Percentiles rank a stretch among this genome's conserved stretches.
Evolutionary conservation across 1,139 yeast genomes (phyloP).

Genomic region (Komagataea norvegica): DNA sequence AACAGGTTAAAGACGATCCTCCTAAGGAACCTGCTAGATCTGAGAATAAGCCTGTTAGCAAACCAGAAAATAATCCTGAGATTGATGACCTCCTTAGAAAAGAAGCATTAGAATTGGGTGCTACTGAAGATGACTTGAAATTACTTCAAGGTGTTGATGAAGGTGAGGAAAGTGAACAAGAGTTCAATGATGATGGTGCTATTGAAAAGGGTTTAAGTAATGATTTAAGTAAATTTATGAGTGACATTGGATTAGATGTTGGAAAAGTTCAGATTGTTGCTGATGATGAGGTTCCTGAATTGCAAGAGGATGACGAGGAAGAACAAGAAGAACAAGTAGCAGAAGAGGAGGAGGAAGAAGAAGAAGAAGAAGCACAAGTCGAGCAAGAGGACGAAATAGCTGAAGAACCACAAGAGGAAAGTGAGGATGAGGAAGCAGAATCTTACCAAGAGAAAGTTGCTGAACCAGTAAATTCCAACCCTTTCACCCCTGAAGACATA

Average conservation of each 20-base stretch:
- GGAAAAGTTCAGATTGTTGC: slow-evolving; percentile 35
- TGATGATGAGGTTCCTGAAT: slow-evolving; percentile 34
- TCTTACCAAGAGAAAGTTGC: background rate
- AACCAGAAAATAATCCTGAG: slow-evolving; percentile 16
- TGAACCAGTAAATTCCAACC: background rate
- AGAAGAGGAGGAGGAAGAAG: slow-evolving; percentile 21
- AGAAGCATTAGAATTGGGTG: slow-evolving; percentile 72
- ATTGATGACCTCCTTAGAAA: slow-evolving; percentile 48
- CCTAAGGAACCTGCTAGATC: too few species aligned
- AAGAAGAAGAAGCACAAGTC: slow-evolving; percentile 23
- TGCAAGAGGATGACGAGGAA: slow-evolving; percentile 30
- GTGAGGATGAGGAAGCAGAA: slow-evolving; percentile 15
- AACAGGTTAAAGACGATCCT: too few species aligned
- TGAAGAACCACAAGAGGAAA: slow-evolving; percentile 19
- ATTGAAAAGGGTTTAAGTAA: slow-evolving; percentile 46
- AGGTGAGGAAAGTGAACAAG: slow-evolving; percentile 63
- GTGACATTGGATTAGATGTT: slow-evolving; percentile 57
- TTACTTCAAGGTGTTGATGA: slow-evolving; percentile 50
- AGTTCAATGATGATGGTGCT: slow-evolving; percentile 41
- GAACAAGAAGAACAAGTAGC: slow-evolving; percentile 23
- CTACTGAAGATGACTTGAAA: slow-evolving; percentile 62
- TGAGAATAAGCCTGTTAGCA: too few species aligned
- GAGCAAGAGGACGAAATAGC: slow-evolving; percentile 27
- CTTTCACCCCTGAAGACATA: slow-evolving; percentile 2
- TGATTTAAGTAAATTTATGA: slow-evolving; percentile 65